Evolutionary conservation across 768 basidiomycete genomes (phyloP).

Genomic region (Hericium alpestre): DNA sequence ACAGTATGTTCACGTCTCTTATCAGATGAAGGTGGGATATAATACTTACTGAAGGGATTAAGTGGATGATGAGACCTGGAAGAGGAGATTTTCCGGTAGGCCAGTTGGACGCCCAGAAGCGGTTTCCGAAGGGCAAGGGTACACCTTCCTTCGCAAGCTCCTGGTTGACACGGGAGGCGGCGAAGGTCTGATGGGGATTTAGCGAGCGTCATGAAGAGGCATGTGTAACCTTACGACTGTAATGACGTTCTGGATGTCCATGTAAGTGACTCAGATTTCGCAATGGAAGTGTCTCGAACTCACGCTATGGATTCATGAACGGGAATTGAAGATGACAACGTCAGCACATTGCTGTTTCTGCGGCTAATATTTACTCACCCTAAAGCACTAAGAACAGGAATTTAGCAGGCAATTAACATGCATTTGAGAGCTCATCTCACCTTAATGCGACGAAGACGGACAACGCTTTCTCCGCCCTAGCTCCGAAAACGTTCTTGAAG

Average conservation of each 20-base stretch:
- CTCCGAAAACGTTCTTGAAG: slow-evolving; percentile 49
- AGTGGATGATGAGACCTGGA: slow-evolving; percentile 43
- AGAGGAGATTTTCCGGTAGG: slow-evolving; percentile 47
- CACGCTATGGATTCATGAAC: too few species aligned
- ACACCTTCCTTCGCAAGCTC: slow-evolving; percentile 55
- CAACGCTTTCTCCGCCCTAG: slow-evolving; percentile 40
- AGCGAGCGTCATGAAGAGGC: too few species aligned
- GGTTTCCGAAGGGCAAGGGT: slow-evolving; percentile 49
- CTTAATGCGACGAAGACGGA: slow-evolving; percentile 49
- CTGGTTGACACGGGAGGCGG: slow-evolving; percentile 43
- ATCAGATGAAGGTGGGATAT: too few species aligned
- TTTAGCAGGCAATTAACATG: background rate
- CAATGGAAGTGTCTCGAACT: background rate
- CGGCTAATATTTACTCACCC: slow-evolving; percentile 14
- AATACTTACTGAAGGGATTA: slow-evolving; percentile 37
- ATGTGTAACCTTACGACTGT: background rate
- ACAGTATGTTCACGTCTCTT: background rate
- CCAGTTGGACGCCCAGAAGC: slow-evolving; percentile 55
- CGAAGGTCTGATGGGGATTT: slow-evolving; percentile 30
- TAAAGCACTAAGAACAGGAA: slow-evolving; percentile 21
- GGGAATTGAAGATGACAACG: background rate
- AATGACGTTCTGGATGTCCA: slow-evolving; percentile 5
- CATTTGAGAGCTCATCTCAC: slow-evolving; percentile 18
- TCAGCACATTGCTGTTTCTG: too few species aligned
- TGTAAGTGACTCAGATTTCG: background rate